A percentile compares a stretch with the other conserved stretches of the same genome.
These are phyloP conservation scores for Mucor plumbeus DNA, from an alignment of 371 early-diverging fungal genomes.

Conservation along the genomic window DNA sequence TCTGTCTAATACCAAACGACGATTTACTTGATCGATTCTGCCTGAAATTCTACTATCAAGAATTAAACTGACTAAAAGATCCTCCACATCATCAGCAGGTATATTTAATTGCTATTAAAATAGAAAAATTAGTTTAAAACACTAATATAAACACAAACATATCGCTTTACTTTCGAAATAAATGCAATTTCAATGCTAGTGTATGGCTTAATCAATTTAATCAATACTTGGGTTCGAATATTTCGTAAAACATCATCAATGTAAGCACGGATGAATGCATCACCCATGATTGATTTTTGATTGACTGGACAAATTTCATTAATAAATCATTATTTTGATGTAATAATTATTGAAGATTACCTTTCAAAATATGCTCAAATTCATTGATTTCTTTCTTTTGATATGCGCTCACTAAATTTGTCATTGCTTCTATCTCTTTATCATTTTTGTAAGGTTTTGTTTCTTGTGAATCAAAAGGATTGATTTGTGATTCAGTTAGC, in stretches of 20 bases:
- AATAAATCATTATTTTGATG: no score
- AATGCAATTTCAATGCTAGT: conserved; percentile 84
- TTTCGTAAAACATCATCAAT: conserved; percentile 89
- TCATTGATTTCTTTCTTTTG: conserved; percentile 86
- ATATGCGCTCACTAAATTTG: conserved; percentile 88
- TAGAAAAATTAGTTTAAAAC: background rate
- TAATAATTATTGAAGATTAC: conserved; percentile 21
- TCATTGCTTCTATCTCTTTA: conserved; percentile 90
- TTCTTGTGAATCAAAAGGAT: conserved; percentile 96
- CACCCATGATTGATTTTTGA: conserved; percentile 80
- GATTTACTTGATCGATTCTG: conserved; percentile 86
- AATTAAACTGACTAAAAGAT: conserved; percentile 83
- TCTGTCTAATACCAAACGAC: conserved; percentile 69
- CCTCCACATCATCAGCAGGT: conserved; percentile 78
- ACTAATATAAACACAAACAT: background rate
- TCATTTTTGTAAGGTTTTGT: conserved; percentile 95
- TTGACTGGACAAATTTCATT: conserved; percentile 51
- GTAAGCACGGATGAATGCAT: conserved; percentile 87
- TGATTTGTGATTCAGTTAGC: conserved; percentile 92
- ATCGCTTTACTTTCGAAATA: conserved; percentile 72
- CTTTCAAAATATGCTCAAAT: conserved; percentile 82
- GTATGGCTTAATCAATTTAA: conserved; percentile 87
- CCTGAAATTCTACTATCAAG: conserved; percentile 85
- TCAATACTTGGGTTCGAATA: conserved; percentile 88
- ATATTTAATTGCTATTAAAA: conserved; percentile 74